Base-by-base conservation (phyloP, 352 stramenopile genomes). In the Phytophthora tentaculata region DNA sequence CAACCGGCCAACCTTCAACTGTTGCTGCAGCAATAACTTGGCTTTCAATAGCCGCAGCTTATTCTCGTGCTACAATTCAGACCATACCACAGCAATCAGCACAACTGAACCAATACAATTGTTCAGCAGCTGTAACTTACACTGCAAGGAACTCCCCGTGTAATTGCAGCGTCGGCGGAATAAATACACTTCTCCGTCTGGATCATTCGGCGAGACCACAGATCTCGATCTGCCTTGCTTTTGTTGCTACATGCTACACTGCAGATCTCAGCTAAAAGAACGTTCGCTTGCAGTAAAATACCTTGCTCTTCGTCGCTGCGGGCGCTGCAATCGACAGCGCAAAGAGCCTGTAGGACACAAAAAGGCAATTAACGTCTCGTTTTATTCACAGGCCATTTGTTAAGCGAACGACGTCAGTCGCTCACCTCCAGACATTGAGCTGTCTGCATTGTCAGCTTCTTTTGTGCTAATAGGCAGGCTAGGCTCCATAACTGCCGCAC, bases 401-500 rank as follows among this genome's bases (percentile, higher is more conserved):
- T 28, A 14, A 50, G 29, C 2, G 16, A 49, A 50, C 12, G 28
- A 24, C 12, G 22, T 32, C 22, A 32, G 16, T 41, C 19, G 22
- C 56, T 35, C 43, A 91, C 79, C 73, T 92, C 73, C 29, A 94
- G 67, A 53, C 76, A 89, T 60, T 71, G 55, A 19, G 71, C 64
- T 2, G 79, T 74, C 62, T 88, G 78, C 1, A 69, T 48, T 16
- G 57, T 58, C 41, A 87, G 69, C 12, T 85, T 39, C 54, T 86
- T 71, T 32, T 82, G 55, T 10, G 65, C 53, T 5, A 92, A 54
- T 23, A 84, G 44, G 26, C 73, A 75, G n/a, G 81, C 81, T 26
- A 94, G 73, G 56, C 58, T 79, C 86, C 86, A 94, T 13, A 94
- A 65, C 62, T 90, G 80, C 65, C 64, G 61, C 59, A 83, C 53